Conservation (phyloP, 2,329 filamentous ascomycete species). For the Aphanoascus verrucosus region DNA sequence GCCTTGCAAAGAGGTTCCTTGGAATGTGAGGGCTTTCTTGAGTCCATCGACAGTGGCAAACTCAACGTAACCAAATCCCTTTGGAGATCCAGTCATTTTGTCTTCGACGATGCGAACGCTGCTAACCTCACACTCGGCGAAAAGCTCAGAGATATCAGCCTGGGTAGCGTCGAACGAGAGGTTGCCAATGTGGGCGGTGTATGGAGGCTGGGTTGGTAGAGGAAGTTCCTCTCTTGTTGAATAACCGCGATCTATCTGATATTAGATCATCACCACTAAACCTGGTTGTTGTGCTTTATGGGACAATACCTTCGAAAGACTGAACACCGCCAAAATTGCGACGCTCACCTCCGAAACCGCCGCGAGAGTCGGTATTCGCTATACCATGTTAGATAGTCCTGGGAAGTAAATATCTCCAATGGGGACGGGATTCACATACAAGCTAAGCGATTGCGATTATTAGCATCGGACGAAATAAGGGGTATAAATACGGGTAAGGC, state of each 20-base stretch:
- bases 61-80: slow-evolving; percentile 97
- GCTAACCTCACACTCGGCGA: slow-evolving; percentile 70
- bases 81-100: slow-evolving; percentile 82
- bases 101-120: slow-evolving; percentile 96
- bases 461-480: slow-evolving; percentile 4
- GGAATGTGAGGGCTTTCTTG: slow-evolving; percentile 77
- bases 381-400: slow-evolving; percentile 2
- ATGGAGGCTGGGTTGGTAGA: slow-evolving; percentile 84
- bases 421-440: slow-evolving; percentile 11
- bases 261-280: slow-evolving; percentile 1
- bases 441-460: slow-evolving; percentile 6
- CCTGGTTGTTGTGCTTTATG: not conserved
- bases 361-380: slow-evolving; percentile 32
- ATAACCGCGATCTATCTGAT: slow-evolving; percentile 29
- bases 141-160: slow-evolving; percentile 75
- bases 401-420: slow-evolving; percentile 10
- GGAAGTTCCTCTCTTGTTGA: slow-evolving; percentile 62
- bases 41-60: slow-evolving; percentile 79
- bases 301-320: slow-evolving; percentile 26
- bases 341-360: slow-evolving; percentile 41
- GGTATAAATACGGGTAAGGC: slow-evolving; percentile 25
- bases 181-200: slow-evolving; percentile 91
- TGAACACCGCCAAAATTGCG: slow-evolving; percentile 37
- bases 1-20: slow-evolving; percentile 73
- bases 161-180: slow-evolving; percentile 87